phyloP scores from a whole-genome alignment of 2,329 filamentous ascomycete species.

The Diaporthe destruens region DNA sequence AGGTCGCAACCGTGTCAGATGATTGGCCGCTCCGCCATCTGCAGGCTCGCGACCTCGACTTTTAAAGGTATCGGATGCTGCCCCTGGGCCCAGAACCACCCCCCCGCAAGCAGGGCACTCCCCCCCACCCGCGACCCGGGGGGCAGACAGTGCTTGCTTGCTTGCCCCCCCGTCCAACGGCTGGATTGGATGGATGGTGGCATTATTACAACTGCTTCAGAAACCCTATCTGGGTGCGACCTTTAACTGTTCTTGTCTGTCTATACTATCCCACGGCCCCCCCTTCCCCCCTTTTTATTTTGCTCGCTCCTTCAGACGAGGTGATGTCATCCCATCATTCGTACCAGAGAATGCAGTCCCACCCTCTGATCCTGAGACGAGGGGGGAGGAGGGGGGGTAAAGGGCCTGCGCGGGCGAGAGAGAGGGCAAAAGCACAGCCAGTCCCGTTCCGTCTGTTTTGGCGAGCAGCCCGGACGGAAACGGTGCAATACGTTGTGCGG shows the following conservation, averaged over 20 bases:
- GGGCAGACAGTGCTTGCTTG: too few species aligned
- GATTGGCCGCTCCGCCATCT: slow-evolving; percentile 29
- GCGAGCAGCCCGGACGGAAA: slow-evolving; percentile 10
- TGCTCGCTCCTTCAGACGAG: slow-evolving; percentile 5
- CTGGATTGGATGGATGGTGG: not conserved
- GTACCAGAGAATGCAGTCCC: not conserved
- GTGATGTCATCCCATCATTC: slow-evolving; percentile 25
- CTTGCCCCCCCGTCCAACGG: not conserved
- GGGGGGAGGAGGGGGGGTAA: slow-evolving; percentile 1
- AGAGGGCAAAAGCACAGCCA: not conserved
- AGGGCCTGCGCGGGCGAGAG: not conserved
- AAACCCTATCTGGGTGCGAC: slow-evolving; percentile 26
- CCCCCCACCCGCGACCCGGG: not conserved
- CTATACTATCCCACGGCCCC: too few species aligned
- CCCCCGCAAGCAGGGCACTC: slow-evolving; percentile 1
- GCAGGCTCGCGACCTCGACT: slow-evolving; percentile 36
- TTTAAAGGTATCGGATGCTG: slow-evolving; percentile 32
- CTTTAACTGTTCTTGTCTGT: too few species aligned
- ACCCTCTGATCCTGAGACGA: slow-evolving; percentile 19
- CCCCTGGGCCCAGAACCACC: not conserved
- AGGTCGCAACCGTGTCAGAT: slow-evolving; percentile 31
- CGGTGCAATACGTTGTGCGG: not conserved
- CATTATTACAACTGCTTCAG: slow-evolving; percentile 24
- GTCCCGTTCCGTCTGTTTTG: slow-evolving; percentile 1
- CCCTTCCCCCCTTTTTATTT: not conserved